These are phyloP conservation scores for Suillus cothurnatus DNA, from an alignment of 768 basidiomycete species.

Conservation along the genomic window DNA sequence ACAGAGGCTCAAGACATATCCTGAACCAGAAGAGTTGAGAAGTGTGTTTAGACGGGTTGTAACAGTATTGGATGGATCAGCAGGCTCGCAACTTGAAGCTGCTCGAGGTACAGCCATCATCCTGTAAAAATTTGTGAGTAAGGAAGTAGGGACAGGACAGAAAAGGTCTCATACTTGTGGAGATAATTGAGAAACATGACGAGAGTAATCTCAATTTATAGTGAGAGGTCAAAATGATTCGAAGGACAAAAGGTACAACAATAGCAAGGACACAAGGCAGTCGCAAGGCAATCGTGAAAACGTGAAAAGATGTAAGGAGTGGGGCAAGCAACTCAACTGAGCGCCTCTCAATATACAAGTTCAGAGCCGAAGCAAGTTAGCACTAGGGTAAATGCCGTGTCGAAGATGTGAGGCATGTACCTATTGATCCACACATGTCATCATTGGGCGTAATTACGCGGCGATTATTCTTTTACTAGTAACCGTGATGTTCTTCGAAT, in stretches of 20 bases:
- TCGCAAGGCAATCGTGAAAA: not conserved
- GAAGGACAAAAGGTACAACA: not conserved
- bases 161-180: slow-evolving; percentile 13
- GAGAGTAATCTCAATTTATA: not conserved
- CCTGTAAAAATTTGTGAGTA: not conserved
- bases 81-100: slow-evolving; percentile 31
- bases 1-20: slow-evolving; percentile 70
- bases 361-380: not conserved
- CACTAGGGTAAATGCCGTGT: not conserved
- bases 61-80: slow-evolving; percentile 61
- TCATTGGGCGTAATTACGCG: not conserved
- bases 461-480: no score
- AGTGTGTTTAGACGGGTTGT: slow-evolving; percentile 67
- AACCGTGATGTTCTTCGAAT: no score
- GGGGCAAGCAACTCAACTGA: not conserved
- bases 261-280: not conserved
- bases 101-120: slow-evolving; percentile 11
- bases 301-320: not conserved
- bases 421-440: not conserved
- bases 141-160: not conserved
- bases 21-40: slow-evolving; percentile 64
- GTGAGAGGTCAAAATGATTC: not conserved
- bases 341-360: not conserved
- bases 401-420: not conserved
- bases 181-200: slow-evolving; percentile 17